These are phyloP conservation scores for Esteya vermicola DNA, from an alignment of 2,329 filamentous ascomycete species.

Conservation along the genomic window DNA sequence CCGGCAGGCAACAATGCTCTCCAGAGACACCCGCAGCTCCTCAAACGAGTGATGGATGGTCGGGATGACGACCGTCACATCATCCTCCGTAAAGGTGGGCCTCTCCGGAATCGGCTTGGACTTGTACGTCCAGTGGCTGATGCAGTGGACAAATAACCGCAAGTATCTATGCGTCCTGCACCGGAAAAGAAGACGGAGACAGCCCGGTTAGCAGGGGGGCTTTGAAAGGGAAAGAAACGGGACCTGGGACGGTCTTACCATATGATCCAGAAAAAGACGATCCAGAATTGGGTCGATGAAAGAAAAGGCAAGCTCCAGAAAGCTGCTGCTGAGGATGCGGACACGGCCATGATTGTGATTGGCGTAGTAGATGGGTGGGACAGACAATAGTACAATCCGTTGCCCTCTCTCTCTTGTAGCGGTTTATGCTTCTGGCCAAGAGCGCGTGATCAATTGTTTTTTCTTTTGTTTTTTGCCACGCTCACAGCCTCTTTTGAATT, in stretches of 20 bases:
- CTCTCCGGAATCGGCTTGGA: conserved; percentile 71
- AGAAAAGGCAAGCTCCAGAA: conserved; percentile 15
- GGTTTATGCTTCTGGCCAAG: no score
- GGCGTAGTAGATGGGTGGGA: no score
- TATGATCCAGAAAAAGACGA: conserved; percentile 23
- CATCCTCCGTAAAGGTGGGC: conserved; percentile 62
- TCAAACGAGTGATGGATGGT: conserved; percentile 81
- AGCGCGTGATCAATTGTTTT: no score
- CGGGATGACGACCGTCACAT: conserved; percentile 90
- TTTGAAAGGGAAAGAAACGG: background rate
- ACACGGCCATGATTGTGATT: no score
- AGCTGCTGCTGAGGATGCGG: background rate
- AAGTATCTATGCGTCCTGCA: conserved; percentile 73
- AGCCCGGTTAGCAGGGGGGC: background rate
- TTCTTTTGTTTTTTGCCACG: no score
- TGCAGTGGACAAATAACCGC: conserved; percentile 69
- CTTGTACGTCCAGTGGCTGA: conserved; percentile 77
- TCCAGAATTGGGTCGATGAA: conserved; percentile 32
- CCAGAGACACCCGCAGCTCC: conserved; percentile 67
- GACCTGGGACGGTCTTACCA: conserved; percentile 24
- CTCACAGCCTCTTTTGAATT: no score
- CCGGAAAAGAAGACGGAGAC: background rate
- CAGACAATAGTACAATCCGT: no score
- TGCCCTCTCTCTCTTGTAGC: no score
- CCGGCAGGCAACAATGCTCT: conserved; percentile 58